A percentile compares a stretch with the other conserved stretches of the same genome.
Conservation (phyloP, 306 rosid genomes). For the Rosa rugosa region DNA sequence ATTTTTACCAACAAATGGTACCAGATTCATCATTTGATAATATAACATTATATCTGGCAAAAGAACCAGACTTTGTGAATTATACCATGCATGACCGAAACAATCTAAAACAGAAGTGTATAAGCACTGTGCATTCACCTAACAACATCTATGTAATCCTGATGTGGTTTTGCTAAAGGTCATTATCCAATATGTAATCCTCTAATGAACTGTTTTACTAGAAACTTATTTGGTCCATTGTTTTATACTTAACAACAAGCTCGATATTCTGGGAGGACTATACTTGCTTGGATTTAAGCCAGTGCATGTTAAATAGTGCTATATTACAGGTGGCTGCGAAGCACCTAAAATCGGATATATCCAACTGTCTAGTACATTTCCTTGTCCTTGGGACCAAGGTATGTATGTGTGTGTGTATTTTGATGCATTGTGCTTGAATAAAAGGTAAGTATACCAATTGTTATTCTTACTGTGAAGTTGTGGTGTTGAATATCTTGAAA, state of each 20-base stretch:
- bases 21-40: too few species aligned
- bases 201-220: neutral
- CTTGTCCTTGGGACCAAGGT: constrained; percentile 77
- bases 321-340: constrained; percentile 55
- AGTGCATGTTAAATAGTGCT: constrained; percentile 72
- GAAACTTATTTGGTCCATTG: neutral
- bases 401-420: too few species aligned
- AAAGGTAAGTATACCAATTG: constrained; percentile 7
- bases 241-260: constrained; percentile 61
- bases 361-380: constrained; percentile 47
- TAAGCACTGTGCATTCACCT: too few species aligned
- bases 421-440: constrained; percentile 1
- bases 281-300: constrained; percentile 84
- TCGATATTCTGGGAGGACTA: constrained; percentile 84
- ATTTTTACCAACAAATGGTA: too few species aligned
- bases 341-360: constrained; percentile 40
- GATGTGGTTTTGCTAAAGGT: neutral
- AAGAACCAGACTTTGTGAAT: too few species aligned
- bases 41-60: too few species aligned
- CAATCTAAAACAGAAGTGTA: too few species aligned
- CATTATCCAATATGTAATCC: neutral
- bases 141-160: too few species aligned
- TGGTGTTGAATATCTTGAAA: constrained; percentile 17
- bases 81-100: too few species aligned
- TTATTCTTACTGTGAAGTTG: constrained; percentile 4